These are phyloP conservation scores for Groenewaldozyma auringiensis DNA, from an alignment of 1,139 yeast species.

Conservation along the genomic window DNA sequence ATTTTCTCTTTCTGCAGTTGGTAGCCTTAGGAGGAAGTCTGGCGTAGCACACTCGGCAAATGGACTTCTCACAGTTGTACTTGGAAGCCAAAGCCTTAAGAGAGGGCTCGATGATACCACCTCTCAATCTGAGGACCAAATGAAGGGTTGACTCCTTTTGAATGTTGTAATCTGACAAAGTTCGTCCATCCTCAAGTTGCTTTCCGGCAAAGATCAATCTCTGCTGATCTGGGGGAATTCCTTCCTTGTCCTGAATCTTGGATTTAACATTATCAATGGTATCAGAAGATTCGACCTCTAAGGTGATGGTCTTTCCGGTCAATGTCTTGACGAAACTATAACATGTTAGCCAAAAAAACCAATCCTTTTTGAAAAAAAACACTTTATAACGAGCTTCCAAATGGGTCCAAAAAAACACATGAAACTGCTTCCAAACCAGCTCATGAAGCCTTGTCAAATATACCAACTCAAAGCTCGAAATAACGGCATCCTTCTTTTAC, in stretches of 20 bases:
- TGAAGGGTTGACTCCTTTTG: conserved; percentile 89
- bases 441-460: too few relatives aligned
- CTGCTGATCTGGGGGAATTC: conserved; percentile 93
- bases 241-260: conserved; percentile 92
- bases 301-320: conserved; percentile 43
- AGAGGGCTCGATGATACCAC: conserved; percentile 99
- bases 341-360: too few relatives aligned
- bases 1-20: conserved; percentile 99
- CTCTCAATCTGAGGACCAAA: conserved; percentile 83
- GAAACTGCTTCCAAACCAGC: too few relatives aligned
- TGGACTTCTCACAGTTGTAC: conserved; percentile 99
- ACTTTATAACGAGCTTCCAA: too few relatives aligned
- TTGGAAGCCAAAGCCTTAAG: conserved; percentile 98
- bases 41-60: conserved; percentile 99
- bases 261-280: conserved; percentile 91
- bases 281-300: conserved; percentile 92
- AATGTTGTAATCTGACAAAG: conserved; percentile 88
- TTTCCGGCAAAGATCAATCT: conserved; percentile 90
- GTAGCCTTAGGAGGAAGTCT: conserved; percentile 99
- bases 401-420: too few relatives aligned
- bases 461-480: too few relatives aligned
- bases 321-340: conserved; percentile 27
- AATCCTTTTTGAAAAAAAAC: too few relatives aligned
- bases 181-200: conserved; percentile 91
- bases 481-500: conserved; percentile 6